These are phyloP conservation scores for Pecoramyces ruminantium DNA, from an alignment of 192 early-diverging fungal genomes.

Conservation along the genomic window DNA sequence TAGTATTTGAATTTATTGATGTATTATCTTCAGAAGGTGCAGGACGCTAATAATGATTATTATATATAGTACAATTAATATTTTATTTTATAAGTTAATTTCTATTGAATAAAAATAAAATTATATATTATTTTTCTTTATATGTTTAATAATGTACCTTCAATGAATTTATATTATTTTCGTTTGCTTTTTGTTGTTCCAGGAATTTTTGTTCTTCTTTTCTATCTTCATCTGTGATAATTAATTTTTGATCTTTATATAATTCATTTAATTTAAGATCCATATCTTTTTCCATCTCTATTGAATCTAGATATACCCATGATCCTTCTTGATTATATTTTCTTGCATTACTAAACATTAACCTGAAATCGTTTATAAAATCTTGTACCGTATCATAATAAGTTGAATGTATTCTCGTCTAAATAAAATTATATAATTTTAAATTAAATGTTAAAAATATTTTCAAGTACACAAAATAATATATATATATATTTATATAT, in stretches of 20 bases:
- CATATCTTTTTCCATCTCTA: conserved; percentile 15
- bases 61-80: too few relatives aligned
- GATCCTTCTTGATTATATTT: conserved; percentile 83
- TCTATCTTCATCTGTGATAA: background rate
- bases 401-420: background rate
- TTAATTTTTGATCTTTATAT: background rate
- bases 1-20: too few relatives aligned
- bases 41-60: background rate
- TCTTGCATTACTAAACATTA: conserved; percentile 84
- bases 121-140: too few relatives aligned
- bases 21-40: background rate
- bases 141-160: too few relatives aligned
- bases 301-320: conserved; percentile 79
- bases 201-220: background rate
- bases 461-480: too few relatives aligned
- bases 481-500: conserved; percentile 25
- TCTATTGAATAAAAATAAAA: too few relatives aligned
- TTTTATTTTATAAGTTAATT: too few relatives aligned
- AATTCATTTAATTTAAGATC: background rate
- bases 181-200: background rate
- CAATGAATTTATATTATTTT: background rate
- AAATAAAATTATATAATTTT: too few relatives aligned
- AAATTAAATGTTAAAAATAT: too few relatives aligned
- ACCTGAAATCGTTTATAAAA: conserved; percentile 63
- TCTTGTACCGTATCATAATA: conserved; percentile 46